Conservation (phyloP, 441 rosid species). For the Metrosideros polymorpha region DNA sequence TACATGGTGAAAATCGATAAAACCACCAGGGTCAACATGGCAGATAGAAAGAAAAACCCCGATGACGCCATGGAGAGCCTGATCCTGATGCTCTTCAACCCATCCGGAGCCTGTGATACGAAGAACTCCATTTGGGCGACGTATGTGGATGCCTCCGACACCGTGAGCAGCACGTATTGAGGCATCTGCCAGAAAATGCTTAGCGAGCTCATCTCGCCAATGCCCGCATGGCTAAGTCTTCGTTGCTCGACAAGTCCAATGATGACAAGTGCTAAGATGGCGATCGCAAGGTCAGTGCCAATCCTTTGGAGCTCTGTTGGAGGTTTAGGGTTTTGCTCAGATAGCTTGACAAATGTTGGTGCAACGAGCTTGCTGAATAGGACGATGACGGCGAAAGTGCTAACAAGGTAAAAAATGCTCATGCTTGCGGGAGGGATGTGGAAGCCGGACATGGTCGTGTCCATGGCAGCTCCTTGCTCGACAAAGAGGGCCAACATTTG, state of each 20-base stretch:
- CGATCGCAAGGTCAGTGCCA: constrained; percentile 36
- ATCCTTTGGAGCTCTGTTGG: constrained; percentile 27
- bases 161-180: constrained; percentile 20
- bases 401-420: constrained; percentile 33
- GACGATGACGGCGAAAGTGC: constrained; percentile 26
- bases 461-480: constrained; percentile 58
- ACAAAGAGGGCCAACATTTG: constrained; percentile 37
- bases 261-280: constrained; percentile 12
- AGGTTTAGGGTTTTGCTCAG: constrained; percentile 18
- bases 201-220: constrained; percentile 11
- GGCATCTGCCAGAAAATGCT: constrained; percentile 39
- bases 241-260: constrained; percentile 26
- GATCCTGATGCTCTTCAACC: constrained; percentile 27
- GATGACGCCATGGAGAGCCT: constrained; percentile 26
- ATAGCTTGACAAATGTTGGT: constrained; percentile 17
- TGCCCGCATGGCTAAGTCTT: constrained; percentile 12
- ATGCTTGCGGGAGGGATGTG: constrained; percentile 46
- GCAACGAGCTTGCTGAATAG: constrained; percentile 23
- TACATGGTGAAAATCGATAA: constrained; percentile 6
- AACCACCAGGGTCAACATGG: constrained; percentile 11
- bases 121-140: constrained; percentile 35
- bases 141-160: constrained; percentile 21
- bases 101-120: constrained; percentile 21
- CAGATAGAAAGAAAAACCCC: constrained; percentile 22
- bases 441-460: constrained; percentile 21